Evolutionary conservation across 2,329 filamentous ascomycete genomes (phyloP), one percentile per base, ranked within the genome.

Genomic region (Thelonectria discophora): DNA sequence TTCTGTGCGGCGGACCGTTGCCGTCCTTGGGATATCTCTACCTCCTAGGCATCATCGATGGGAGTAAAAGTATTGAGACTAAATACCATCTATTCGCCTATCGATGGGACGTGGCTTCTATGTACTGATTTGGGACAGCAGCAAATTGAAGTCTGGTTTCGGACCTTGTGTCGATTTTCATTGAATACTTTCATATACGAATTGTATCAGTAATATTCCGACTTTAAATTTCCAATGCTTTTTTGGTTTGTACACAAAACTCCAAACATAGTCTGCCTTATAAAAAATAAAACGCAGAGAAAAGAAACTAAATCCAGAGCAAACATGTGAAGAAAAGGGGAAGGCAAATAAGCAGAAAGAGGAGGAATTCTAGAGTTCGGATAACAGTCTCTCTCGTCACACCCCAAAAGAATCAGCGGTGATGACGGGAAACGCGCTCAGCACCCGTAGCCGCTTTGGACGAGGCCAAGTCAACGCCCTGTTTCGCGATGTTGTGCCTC

Each of bases 1-100:
- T 78, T 76, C 65, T 82, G 80, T 56, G 77, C 78, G 3, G 80
- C 76, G 4, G 75, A 73, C 30, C 74, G 73, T 53, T 82, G 80
- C 68, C 74, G 78, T 20, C 76, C 80, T 3, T 82, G 69, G 69
- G 64, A 72, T 47, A 63, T 61, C 3, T 54, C 57, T 6, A 65
- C 57, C 11, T 55, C 56, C 15, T 62, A 32, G 11, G 34, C 34
- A 4, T 34, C 32, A 13, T 37, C 11, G 34, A 37, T 37, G 8
- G 11, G 34, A 37, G 11, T 37, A 15, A 4, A 37, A 5, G 34
- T 30, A 37, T 12, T 4, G 11, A 37, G 8, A 37, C 11, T 37
- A 12, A 15, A 15, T 12, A 37, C 15, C 12, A 37, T 37, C 34
- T 37, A 15, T 37, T 13, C 34, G 11, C 34, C 15, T 15, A 13